Base-by-base conservation (phyloP, 805 yeast genomes). In the Nakazawaea ernobii region DNA sequence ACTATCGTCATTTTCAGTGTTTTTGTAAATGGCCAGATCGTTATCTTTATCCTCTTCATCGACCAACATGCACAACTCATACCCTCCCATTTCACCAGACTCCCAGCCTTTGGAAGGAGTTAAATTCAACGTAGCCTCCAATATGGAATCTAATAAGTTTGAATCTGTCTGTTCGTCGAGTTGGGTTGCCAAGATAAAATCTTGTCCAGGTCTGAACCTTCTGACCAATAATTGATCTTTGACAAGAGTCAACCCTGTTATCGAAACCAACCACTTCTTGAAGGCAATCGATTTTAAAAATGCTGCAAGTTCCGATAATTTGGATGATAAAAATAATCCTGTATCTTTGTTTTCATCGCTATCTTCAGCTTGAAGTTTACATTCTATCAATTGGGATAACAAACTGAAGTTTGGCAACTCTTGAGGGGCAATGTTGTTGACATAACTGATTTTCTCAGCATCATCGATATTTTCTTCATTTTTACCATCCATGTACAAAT, bases 191-290 rank as follows among this genome's bases (percentile, higher is more conserved):
- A 94, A 68, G 3, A 92, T 91, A 65, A 87, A 94, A 63, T 94
- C 99, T 28, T 79, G 82, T 3, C 98, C 99, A 1, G 97, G 99
- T 57, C 99, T 79, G 68, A 94, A 94, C 53, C 97, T 73, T 58
- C 99, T 76, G 7, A 87, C 76, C 26, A 91, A 60, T 1, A 86
- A 68, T 54, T 84, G 87, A 53, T 85, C 86, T 42, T 82, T 75
- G 3, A 80, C 67, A 8, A 85, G 80, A 2, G 75, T 63, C 46
- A 89, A 59, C 13, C 80, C 75, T 0, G 97, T 85, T 2, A 91
- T 61, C 2, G 67, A 49, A 17, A 70, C 66, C 40, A 94, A 61
- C 84, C 94, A 91, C 60, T 83, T 82, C 41, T 75, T 74, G 65
- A 86, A 91, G 11, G 80, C 71, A 1, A 67, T 54, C 13, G 88